Base-by-base conservation (phyloP, 192 early-diverging fungal species). In the Coemansia sp. region DNA sequence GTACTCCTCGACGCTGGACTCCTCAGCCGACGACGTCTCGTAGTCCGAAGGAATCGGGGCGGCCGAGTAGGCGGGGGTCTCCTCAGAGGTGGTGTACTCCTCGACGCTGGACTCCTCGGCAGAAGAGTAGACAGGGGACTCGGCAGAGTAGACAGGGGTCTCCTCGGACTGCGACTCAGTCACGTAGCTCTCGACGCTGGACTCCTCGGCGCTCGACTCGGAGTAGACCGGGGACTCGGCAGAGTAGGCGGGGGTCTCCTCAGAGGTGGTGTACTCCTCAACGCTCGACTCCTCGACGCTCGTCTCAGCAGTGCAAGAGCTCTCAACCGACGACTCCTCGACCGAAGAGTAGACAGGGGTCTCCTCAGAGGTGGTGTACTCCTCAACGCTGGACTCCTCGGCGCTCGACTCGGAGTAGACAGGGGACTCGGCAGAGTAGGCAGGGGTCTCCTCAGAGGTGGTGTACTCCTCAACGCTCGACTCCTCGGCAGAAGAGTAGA, bases 281-380 rank as follows among this genome's bases (percentile, higher is more conserved):
- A 49, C 29, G 45, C 47, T 59, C 48, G 49, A 29, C 12, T 37
- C 29, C 54, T 55, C 64, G 0, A 2, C 2, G 29, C 8, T 52
- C 29, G 37, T 4, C 61, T 63, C 41, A 39, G 49, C 63, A 47
- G 24, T 10, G 24, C 54, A 4, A 41, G 35, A 32, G 29, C 29
- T 32, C 29, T 32, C 29, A 9, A 32, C 29, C 29, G 29, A 32
- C 29, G 29, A 32, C 59, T 23, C 59, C 5, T 0, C 65, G n/a
- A n/a, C n/a, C n/a, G n/a, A n/a, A 59, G 57, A 18, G 26, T 38
- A 32, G 51, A 55, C 39, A 35, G 56, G 48, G 61, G 37, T 60
- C 24, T 68, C 66, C 59, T 61, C 65, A 10, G 49, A 12, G 54
- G 62, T 60, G 32, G 55, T 51, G 64, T 61, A 54, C 49, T 47